These are phyloP conservation scores for Alternaria arbusti DNA, from an alignment of 2,329 filamentous ascomycete species.

Conservation along the genomic window DNA sequence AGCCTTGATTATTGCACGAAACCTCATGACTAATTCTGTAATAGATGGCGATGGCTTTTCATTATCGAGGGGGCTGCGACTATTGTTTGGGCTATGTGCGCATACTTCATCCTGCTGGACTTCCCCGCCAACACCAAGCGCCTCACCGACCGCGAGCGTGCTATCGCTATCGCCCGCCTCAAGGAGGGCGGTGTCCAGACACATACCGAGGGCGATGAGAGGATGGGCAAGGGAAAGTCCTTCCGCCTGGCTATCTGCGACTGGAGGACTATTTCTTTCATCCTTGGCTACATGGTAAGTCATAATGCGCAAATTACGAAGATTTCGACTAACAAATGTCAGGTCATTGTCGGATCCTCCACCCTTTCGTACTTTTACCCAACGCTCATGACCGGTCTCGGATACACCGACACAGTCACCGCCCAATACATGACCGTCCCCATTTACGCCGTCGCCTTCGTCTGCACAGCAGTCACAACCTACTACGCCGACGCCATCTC, in stretches of 20 bases:
- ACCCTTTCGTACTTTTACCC: constrained; percentile 64
- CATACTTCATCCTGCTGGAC: constrained; percentile 57
- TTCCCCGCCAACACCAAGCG: constrained; percentile 56
- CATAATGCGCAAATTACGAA: constrained; percentile 16
- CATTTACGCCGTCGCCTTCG: constrained; percentile 62
- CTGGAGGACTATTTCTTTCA: constrained; percentile 57
- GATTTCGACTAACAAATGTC: constrained; percentile 4
- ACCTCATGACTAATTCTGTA: background rate
- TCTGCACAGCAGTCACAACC: constrained; percentile 56
- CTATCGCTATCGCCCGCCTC: constrained; percentile 54
- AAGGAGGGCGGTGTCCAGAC: constrained; percentile 52
- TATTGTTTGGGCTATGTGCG: constrained; percentile 52
- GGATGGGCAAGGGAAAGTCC: constrained; percentile 48
- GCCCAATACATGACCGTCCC: constrained; percentile 62
- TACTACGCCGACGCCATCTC: constrained; percentile 58
- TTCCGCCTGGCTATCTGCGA: constrained; percentile 51
- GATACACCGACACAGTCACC: constrained; percentile 52
- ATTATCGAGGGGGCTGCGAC: constrained; percentile 49
- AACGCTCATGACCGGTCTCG: constrained; percentile 59
- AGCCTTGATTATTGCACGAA: background rate
- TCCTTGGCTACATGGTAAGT: constrained; percentile 58
- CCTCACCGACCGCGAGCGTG: constrained; percentile 51
- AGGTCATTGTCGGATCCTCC: constrained; percentile 55
- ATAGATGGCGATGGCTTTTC: constrained; percentile 61
- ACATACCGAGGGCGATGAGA: constrained; percentile 35